Conservation (phyloP, 2,329 filamentous ascomycete genomes). For the Pezicula rhizophila region DNA sequence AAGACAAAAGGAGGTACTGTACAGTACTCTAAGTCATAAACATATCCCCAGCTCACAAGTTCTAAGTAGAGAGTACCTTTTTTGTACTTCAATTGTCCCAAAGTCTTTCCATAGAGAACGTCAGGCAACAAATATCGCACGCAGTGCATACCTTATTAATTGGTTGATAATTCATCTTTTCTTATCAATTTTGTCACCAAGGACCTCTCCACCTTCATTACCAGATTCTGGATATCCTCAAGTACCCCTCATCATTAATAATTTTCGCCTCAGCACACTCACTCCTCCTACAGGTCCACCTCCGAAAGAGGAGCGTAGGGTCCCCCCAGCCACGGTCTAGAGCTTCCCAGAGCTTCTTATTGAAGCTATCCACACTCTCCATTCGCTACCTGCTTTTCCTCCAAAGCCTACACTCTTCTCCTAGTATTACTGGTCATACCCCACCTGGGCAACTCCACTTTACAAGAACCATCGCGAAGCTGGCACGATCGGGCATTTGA, state of each 20-base stretch:
- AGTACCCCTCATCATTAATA: too few species aligned
- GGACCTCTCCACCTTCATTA: too few species aligned
- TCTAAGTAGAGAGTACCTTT: neutral
- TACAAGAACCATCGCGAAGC: neutral
- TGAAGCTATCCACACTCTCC: too few species aligned
- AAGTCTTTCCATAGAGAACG: neutral
- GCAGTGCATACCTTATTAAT: neutral
- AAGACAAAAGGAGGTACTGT: too few species aligned
- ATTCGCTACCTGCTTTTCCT: neutral
- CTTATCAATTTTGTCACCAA: too few species aligned
- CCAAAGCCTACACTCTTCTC: neutral
- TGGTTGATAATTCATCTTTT: neutral
- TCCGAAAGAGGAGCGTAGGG: too few species aligned
- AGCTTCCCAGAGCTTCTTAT: too few species aligned
- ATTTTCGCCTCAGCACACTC: too few species aligned
- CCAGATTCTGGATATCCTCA: too few species aligned
- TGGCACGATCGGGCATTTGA: neutral
- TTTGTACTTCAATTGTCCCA: neutral
- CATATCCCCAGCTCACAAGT: neutral
- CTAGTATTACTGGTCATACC: neutral
- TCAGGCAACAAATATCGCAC: neutral
- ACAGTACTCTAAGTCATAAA: too few species aligned
- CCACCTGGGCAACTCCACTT: neutral
- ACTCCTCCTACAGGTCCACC: too few species aligned
- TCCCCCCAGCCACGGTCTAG: too few species aligned